phyloP scores from a whole-genome alignment of 176 grass and related monocot species.

The Oryza meridionalis region DNA sequence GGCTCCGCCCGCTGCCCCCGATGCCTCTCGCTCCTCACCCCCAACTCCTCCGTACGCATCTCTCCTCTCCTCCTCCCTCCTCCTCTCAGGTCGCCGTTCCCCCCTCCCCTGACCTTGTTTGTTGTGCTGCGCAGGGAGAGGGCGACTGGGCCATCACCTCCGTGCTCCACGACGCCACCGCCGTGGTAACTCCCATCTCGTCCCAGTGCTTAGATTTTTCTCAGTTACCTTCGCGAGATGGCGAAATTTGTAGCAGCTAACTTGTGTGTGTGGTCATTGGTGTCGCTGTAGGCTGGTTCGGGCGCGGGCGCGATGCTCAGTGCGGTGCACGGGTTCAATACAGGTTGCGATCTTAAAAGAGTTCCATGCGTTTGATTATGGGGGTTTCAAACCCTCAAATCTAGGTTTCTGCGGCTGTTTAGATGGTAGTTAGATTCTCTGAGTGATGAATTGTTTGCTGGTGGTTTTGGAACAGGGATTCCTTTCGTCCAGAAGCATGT shows the following conservation, averaged over 20 bases:
- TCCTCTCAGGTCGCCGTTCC: not conserved
- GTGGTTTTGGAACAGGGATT: constrained; percentile 59
- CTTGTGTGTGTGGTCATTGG: constrained; percentile 2
- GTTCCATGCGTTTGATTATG: not conserved
- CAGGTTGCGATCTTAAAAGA: constrained; percentile 41
- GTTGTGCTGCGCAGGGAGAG: constrained; percentile 47
- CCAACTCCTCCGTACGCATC: constrained; percentile 40
- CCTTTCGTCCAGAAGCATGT: constrained; percentile 93
- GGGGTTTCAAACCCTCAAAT: not conserved
- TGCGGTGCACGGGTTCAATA: constrained; percentile 88
- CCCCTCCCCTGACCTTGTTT: constrained; percentile 3
- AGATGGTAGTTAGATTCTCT: not conserved
- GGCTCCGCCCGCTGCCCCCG: constrained; percentile 82
- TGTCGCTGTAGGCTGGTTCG: constrained; percentile 66
- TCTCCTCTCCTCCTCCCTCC: not conserved
- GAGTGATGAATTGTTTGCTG: constrained; percentile 8
- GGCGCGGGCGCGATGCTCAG: constrained; percentile 82
- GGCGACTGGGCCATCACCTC: constrained; percentile 80
- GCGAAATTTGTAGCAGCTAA: not conserved
- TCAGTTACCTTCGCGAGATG: too few relatives aligned
- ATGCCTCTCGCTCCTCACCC: constrained; percentile 89
- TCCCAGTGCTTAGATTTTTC: not conserved
- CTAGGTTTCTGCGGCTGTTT: not conserved
- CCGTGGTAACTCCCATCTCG: constrained; percentile 63
- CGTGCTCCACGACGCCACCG: constrained; percentile 78